A percentile compares a stretch with the other conserved stretches of the same genome.
phyloP scores from a whole-genome alignment of 805 yeast genomes.

The Tetrapisispora nanseiensis region DNA sequence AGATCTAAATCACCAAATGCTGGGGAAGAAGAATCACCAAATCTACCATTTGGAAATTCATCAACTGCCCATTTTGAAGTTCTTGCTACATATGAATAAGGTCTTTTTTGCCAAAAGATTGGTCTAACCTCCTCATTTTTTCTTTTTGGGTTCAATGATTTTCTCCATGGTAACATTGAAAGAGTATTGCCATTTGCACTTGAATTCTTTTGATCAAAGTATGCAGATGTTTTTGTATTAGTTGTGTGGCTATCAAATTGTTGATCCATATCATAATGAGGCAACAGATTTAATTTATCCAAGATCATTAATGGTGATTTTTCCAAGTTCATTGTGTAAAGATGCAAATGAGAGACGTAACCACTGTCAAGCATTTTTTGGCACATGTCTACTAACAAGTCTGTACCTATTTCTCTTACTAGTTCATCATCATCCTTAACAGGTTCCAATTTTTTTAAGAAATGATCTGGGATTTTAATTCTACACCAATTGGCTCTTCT shows the following conservation, averaged over 20 bases:
- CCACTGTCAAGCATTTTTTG: conserved; percentile 58
- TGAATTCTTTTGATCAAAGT: not conserved
- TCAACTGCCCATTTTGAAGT: conserved; percentile 79
- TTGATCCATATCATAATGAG: conserved; percentile 11
- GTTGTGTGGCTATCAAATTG: conserved; percentile 25
- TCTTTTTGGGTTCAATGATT: conserved; percentile 73
- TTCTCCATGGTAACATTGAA: conserved; percentile 70
- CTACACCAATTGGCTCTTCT: conserved; percentile 95
- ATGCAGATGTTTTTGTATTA: conserved; percentile 8
- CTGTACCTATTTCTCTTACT: conserved; percentile 79
- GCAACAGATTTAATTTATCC: conserved; percentile 56
- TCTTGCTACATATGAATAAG: conserved; percentile 77
- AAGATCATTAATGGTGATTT: conserved; percentile 81
- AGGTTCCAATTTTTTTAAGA: conserved; percentile 61
- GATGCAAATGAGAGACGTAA: conserved; percentile 75
- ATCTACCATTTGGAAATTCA: conserved; percentile 96
- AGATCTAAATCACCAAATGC: conserved; percentile 88
- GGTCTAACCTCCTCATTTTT: conserved; percentile 80
- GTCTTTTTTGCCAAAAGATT: conserved; percentile 92
- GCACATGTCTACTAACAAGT: conserved; percentile 79
- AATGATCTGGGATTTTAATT: conserved; percentile 65
- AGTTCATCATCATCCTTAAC: conserved; percentile 82
- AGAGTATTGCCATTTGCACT: not conserved
- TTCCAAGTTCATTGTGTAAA: conserved; percentile 96
- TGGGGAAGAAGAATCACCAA: conserved; percentile 97